phyloP scores from a whole-genome alignment of 2,329 filamentous ascomycete species.

The Ilyonectria destructans region DNA sequence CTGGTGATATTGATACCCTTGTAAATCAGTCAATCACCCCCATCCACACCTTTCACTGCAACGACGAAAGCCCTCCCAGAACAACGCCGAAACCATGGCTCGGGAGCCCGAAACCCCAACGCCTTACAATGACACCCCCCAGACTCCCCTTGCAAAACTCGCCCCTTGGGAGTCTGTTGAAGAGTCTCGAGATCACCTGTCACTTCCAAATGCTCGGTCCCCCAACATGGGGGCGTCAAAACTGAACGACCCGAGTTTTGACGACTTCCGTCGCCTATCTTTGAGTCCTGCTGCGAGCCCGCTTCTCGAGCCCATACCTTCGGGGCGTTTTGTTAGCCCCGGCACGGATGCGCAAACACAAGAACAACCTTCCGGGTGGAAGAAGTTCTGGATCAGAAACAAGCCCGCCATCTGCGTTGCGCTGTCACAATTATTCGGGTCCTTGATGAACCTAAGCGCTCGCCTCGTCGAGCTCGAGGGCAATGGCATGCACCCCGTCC shows the following conservation, averaged over 20 bases:
- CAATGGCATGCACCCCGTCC: slow-evolving; percentile 84
- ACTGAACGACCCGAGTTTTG: slow-evolving; percentile 34
- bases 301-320: slow-evolving; percentile 40
- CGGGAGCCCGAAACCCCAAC: slow-evolving; percentile 36
- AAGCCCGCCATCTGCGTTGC: slow-evolving; percentile 83
- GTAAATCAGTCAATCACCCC: slow-evolving; percentile 9
- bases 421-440: slow-evolving; percentile 84
- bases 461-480: slow-evolving; percentile 82
- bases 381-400: slow-evolving; percentile 74
- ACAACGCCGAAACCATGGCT: slow-evolving; percentile 36
- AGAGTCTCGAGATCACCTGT: slow-evolving; percentile 36
- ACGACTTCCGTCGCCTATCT: slow-evolving; percentile 45
- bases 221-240: slow-evolving; percentile 36
- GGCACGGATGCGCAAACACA: slow-evolving; percentile 24
- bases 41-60: not conserved
- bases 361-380: slow-evolving; percentile 44
- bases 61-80: not conserved
- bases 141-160: slow-evolving; percentile 37
- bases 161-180: slow-evolving; percentile 15
- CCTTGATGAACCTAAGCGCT: slow-evolving; percentile 88
- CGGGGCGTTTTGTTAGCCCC: slow-evolving; percentile 32
- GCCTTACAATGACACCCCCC: slow-evolving; percentile 39
- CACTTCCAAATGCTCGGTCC: slow-evolving; percentile 33
- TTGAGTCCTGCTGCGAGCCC: slow-evolving; percentile 45
- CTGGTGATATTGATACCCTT: slow-evolving; percentile 5